Conservation (phyloP, 2,329 filamentous ascomycete species). For the Coniochaeta sp. region DNA sequence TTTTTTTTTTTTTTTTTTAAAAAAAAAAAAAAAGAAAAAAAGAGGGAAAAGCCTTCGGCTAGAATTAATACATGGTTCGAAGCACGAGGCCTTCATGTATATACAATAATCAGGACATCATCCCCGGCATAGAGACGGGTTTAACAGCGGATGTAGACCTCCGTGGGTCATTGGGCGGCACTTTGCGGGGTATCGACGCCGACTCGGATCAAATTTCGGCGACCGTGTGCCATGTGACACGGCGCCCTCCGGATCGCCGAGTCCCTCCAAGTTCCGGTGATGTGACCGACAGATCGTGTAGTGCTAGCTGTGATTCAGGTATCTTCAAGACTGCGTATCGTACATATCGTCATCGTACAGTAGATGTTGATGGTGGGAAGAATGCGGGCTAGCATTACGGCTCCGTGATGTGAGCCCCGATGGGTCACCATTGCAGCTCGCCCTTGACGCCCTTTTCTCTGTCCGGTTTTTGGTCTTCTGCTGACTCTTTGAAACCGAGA, state of each 20-base stretch:
- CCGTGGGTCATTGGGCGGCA: too few species aligned
- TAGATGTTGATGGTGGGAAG: background rate
- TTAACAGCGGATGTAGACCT: background rate
- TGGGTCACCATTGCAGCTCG: constrained; percentile 24
- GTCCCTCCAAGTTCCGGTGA: background rate
- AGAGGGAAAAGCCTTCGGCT: too few species aligned
- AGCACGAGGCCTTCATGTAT: background rate
- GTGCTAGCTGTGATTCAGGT: background rate
- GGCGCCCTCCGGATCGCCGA: background rate
- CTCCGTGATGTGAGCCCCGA: background rate
- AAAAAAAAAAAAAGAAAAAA: too few species aligned
- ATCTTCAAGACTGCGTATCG: background rate
- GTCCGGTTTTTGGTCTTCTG: constrained; percentile 17
- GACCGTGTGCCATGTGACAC: background rate
- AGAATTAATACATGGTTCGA: background rate
- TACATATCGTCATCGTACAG: background rate
- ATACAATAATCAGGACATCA: background rate
- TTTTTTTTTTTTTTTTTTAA: too few species aligned
- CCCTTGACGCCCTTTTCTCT: constrained; percentile 22
- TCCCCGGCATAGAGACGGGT: background rate
- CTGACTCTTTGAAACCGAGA: constrained; percentile 61
- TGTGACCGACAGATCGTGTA: background rate
- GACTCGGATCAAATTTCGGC: background rate
- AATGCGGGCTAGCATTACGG: background rate
- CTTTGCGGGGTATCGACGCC: background rate